Percentiles rank a stretch among this genome's conserved stretches.
phyloP scores from a whole-genome alignment of 208 protist genomes.

The Blastocrithidia nonstop region DNA sequence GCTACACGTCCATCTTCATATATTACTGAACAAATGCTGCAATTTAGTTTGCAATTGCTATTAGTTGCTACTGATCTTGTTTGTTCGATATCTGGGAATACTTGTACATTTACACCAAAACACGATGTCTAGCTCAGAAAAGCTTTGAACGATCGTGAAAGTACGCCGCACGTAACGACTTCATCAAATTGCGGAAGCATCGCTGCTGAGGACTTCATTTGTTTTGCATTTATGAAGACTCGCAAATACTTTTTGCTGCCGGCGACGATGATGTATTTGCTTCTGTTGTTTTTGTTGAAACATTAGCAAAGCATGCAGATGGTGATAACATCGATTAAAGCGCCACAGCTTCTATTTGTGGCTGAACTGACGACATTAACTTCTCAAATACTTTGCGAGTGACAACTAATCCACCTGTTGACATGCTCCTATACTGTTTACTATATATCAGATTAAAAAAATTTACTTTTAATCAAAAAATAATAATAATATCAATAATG shows the following conservation, averaged over 20 bases:
- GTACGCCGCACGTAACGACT: conserved; percentile 51
- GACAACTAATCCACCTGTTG: no score
- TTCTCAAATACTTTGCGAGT: no score
- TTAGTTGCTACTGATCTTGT: conserved; percentile 19
- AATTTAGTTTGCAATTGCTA: conserved; percentile 46
- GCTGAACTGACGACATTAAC: no score
- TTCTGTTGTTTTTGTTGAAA: no score
- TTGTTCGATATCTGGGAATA: conserved; percentile 40
- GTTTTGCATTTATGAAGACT: conserved; percentile 5
- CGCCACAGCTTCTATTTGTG: no score
- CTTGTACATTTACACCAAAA: conserved; percentile 83
- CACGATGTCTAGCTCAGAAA: conserved; percentile 79
- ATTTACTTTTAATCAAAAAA: no score
- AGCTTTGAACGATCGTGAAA: conserved; percentile 78
- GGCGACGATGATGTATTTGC: no score
- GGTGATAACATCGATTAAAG: neutral
- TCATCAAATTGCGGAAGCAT: conserved; percentile 58
- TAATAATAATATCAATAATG: no score
- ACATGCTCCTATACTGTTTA: no score
- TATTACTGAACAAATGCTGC: conserved; percentile 57
- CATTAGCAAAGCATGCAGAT: neutral
- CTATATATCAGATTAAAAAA: no score
- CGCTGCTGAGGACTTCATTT: conserved; percentile 57
- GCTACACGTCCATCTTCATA: conserved; percentile 73
- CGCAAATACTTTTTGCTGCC: neutral